phyloP scores from a whole-genome alignment of 2,329 filamentous ascomycete genomes.

The Lithohypha guttulata region DNA sequence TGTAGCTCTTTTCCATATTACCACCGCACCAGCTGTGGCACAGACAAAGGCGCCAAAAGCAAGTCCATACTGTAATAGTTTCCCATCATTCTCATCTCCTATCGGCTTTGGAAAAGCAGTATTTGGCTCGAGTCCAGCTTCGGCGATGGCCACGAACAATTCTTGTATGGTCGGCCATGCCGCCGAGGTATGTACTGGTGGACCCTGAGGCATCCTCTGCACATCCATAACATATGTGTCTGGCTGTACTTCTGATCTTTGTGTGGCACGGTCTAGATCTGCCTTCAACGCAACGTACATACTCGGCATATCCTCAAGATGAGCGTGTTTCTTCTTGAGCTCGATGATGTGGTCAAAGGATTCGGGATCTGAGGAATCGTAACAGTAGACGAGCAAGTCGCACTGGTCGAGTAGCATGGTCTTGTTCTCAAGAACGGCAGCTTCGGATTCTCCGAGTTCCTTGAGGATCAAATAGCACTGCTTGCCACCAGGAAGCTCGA shows the following conservation, averaged over 20 bases:
- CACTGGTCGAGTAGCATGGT: constrained; percentile 75
- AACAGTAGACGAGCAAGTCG: constrained; percentile 88
- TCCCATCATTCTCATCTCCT: constrained; percentile 51
- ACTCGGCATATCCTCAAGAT: constrained; percentile 78
- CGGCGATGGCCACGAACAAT: constrained; percentile 82
- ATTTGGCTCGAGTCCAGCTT: constrained; percentile 81
- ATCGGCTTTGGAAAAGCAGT: constrained; percentile 82
- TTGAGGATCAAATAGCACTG: constrained; percentile 95
- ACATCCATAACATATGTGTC: constrained; percentile 78
- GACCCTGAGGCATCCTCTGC: constrained; percentile 58
- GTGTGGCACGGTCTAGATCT: constrained; percentile 92
- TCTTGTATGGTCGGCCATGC: constrained; percentile 92
- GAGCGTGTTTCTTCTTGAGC: constrained; percentile 65
- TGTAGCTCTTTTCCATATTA: constrained; percentile 47
- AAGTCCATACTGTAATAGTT: constrained; percentile 76
- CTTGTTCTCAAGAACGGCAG: constrained; percentile 84
- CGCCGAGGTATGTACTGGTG: constrained; percentile 86
- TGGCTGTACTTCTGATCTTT: constrained; percentile 79
- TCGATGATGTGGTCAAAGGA: constrained; percentile 87
- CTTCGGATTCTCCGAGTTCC: constrained; percentile 79
- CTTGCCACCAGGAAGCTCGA: constrained; percentile 89
- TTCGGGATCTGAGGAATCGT: constrained; percentile 93
- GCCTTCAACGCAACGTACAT: constrained; percentile 92
- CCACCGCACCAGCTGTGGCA: constrained; percentile 46
- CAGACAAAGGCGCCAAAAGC: constrained; percentile 62